Percentiles rank a stretch among this genome's conserved stretches.
Evolutionary conservation across 768 basidiomycete genomes (phyloP).

Genomic region (Mycena capillaripes): DNA sequence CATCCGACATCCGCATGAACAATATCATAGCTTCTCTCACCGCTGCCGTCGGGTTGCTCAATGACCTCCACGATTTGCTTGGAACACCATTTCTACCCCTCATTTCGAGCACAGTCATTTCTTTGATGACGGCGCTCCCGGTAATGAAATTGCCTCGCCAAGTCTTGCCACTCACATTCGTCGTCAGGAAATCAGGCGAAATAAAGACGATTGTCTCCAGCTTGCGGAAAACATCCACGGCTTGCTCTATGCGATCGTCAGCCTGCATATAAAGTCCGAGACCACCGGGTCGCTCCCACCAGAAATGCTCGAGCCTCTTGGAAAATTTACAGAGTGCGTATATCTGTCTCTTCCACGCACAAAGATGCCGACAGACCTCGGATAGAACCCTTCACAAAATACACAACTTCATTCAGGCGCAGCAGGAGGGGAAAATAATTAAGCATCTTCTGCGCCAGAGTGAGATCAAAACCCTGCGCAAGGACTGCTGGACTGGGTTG

Average conservation of each 20-base stretch:
- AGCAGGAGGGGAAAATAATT: background rate
- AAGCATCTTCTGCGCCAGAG: background rate
- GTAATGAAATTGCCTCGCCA: too few species aligned
- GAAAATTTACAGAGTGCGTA: background rate
- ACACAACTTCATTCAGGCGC: background rate
- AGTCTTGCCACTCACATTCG: too few species aligned
- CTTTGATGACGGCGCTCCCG: too few species aligned
- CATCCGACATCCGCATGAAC: too few species aligned
- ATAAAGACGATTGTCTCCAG: background rate
- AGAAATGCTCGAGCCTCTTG: background rate
- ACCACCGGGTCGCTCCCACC: background rate
- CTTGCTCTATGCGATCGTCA: background rate
- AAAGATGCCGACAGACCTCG: background rate
- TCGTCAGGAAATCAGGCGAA: background rate
- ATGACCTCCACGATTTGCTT: too few species aligned
- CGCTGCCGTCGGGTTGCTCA: too few species aligned
- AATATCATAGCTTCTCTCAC: too few species aligned
- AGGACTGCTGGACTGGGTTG: background rate
- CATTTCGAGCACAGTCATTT: too few species aligned
- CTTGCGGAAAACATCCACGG: background rate
- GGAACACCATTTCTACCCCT: too few species aligned
- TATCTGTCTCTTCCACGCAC: background rate
- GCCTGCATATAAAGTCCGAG: background rate
- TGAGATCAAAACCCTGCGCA: background rate
- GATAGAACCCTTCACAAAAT: background rate